Percentiles rank a stretch among this genome's conserved stretches.
Evolutionary conservation across 371 early-diverging fungal species (phyloP).

Genomic region (Mucor sp.): DNA sequence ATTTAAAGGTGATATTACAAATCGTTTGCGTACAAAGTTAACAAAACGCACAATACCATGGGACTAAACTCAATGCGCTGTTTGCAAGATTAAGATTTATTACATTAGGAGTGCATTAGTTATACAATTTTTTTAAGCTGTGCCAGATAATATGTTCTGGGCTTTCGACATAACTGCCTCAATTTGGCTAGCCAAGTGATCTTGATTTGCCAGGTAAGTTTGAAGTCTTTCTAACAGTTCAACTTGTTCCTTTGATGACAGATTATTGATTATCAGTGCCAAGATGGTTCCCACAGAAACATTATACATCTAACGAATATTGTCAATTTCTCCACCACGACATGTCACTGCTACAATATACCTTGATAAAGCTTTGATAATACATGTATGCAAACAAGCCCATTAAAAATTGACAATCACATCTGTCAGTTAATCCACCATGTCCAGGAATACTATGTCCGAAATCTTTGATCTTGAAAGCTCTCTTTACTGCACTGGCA

Average conservation of each 20-base stretch:
- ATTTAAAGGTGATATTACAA: no score
- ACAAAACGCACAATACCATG: no score
- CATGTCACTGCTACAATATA: slow-evolving; percentile 8
- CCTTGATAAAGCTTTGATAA: slow-evolving; percentile 86
- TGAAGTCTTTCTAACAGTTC: slow-evolving; percentile 60
- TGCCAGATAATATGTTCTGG: slow-evolving; percentile 23
- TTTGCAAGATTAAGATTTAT: neutral
- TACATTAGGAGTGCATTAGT: neutral
- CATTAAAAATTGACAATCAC: slow-evolving; percentile 99
- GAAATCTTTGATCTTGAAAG: slow-evolving; percentile 99
- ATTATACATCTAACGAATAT: slow-evolving; percentile 37
- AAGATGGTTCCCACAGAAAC: slow-evolving; percentile 64
- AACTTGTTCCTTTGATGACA: slow-evolving; percentile 56
- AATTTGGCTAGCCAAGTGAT: slow-evolving; percentile 26
- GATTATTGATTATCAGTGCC: slow-evolving; percentile 49
- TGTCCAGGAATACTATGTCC: slow-evolving; percentile 98
- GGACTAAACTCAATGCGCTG: no score
- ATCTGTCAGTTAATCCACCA: slow-evolving; percentile 98
- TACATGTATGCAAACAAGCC: slow-evolving; percentile 94
- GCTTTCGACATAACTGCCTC: slow-evolving; percentile 31
- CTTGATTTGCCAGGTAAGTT: slow-evolving; percentile 64
- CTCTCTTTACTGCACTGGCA: slow-evolving; percentile 98
- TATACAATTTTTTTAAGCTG: neutral
- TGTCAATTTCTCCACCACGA: neutral
- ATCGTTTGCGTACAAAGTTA: no score